Conservation (phyloP, 257 asterid species). For the Solanum chilense region DNA sequence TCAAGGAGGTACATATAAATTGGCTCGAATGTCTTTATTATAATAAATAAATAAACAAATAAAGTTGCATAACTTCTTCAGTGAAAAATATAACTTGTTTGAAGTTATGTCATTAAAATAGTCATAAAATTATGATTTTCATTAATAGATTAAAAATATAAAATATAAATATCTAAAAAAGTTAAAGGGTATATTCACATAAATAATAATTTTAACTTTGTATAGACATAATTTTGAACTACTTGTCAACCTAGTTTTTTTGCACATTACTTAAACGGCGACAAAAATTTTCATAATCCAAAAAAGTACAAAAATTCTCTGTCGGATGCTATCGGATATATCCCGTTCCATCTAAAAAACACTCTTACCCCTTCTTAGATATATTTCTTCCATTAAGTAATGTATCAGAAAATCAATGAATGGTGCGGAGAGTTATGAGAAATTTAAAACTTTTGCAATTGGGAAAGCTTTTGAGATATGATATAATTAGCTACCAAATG, state of each 20-base stretch:
- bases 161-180: neutral
- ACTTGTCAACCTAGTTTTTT: neutral
- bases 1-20: neutral
- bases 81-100: neutral
- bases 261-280: neutral
- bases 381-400: too few species aligned
- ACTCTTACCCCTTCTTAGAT: too few species aligned
- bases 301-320: too few species aligned
- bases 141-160: neutral
- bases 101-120: neutral
- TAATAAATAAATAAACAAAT: neutral
- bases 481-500: too few species aligned
- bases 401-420: too few species aligned
- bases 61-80: neutral
- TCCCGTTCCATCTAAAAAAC: too few species aligned
- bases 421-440: too few species aligned
- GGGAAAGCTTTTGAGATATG: too few species aligned
- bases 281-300: too few species aligned
- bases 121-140: neutral
- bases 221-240: neutral
- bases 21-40: neutral
- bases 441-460: too few species aligned
- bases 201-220: neutral
- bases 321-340: too few species aligned
- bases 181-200: neutral